A percentile compares a stretch with the other conserved stretches of the same genome.
Conservation (phyloP, 2,329 filamentous ascomycete genomes). For the Botryotinia calthae region DNA sequence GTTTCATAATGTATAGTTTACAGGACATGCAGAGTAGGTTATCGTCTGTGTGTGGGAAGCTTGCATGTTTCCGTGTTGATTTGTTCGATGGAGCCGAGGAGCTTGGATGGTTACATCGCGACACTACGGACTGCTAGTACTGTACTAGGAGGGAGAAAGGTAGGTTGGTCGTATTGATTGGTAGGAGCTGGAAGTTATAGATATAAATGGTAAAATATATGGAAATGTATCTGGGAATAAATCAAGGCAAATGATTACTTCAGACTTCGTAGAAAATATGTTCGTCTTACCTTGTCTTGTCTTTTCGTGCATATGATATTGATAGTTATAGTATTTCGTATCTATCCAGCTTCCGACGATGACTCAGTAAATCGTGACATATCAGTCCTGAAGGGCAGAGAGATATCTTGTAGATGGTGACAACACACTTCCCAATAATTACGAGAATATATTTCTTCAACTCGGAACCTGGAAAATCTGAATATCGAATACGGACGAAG, state of each 20-base stretch:
- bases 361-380: neutral
- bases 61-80: neutral
- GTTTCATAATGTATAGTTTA: neutral
- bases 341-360: neutral
- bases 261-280: too few relatives aligned
- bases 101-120: neutral
- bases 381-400: neutral
- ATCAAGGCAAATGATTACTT: neutral
- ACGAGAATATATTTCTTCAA: neutral
- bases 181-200: neutral
- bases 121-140: too few relatives aligned
- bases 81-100: neutral
- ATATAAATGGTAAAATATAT: neutral
- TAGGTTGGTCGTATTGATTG: neutral
- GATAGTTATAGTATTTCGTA: neutral
- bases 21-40: too few relatives aligned
- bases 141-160: neutral
- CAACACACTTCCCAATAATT: neutral
- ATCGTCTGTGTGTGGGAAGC: neutral
- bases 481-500: neutral
- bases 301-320: neutral
- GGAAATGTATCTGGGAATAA: neutral
- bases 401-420: neutral
- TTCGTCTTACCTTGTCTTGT: neutral
- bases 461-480: neutral